Base-by-base conservation (phyloP, 805 yeast species). In the Maudiozyma bulderi region DNA sequence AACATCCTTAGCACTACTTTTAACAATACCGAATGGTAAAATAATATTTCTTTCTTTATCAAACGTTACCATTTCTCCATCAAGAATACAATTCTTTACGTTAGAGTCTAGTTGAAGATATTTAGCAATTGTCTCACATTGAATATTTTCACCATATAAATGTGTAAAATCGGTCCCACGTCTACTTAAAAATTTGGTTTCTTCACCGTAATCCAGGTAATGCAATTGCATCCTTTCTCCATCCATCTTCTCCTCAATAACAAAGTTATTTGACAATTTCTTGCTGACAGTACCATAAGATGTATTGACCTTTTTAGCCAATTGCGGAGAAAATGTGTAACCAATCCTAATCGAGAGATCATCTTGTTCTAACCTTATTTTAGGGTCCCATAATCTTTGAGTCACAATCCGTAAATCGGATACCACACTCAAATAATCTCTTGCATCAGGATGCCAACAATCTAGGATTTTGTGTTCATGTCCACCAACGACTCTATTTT, bases 41-140 rank as follows among this genome's bases (percentile, higher is more conserved):
- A 87, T 72, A 1, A 68, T 67, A 35, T 75, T 61, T 49, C 72
- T 66, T 43, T 65, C 70, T 47, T 78, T 77, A 64, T 90, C 96
- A 75, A 80, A 89, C 0, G 95, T 87, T 1, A 91, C 81, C 91
- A 91, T 86, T 65, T 91, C 99, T 0, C 98, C 97, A 67, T 91
- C 99, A 5, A 91, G 59, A 0, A 71, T 68, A 48, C 68, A 65
- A 20, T 65, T 68, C 41, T 58, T 59, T 3, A 74, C 75, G 30
- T 59, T 58, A 2, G 53, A 45, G 2, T 73, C 69, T 6, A 72
- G 60, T 1, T 61, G 54, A 37, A 85, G 58, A 55, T 77, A 71
- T 42, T 73, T 75, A 0, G 88, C 74, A 9, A 85, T 67, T 2
- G 82, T 70, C 0, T 86, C 88, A 5, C 63, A 60, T 28, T 69